A percentile compares a stretch with the other conserved stretches of the same genome.
Evolutionary conservation across 2,329 filamentous ascomycete species (phyloP).

Genomic region (Clarireedia hainanense): DNA sequence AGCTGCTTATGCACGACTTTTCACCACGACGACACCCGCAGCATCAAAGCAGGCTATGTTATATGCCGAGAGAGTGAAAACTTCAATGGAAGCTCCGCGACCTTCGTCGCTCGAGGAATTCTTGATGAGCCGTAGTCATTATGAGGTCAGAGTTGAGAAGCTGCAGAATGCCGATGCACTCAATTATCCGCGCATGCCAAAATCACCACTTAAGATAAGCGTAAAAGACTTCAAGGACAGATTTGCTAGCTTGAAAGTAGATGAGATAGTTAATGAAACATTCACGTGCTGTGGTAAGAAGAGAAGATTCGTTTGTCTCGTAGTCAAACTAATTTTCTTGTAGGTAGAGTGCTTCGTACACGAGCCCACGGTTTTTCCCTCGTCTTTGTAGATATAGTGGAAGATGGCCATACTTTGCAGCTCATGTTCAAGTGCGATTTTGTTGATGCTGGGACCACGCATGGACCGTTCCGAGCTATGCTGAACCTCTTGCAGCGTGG

Average conservation of each 20-base stretch:
- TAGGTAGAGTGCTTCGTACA: conserved; percentile 67
- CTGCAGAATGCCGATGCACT: conserved; percentile 41
- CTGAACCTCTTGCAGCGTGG: conserved; percentile 65
- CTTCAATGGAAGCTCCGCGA: background rate
- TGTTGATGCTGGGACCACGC: conserved; percentile 25
- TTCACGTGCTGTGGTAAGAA: conserved; percentile 17
- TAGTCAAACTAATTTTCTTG: background rate
- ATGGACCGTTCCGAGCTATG: conserved; percentile 48
- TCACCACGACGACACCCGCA: conserved; percentile 24
- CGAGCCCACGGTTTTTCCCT: conserved; percentile 60
- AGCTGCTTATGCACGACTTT: conserved; percentile 42
- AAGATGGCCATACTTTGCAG: conserved; percentile 66
- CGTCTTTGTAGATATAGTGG: conserved; percentile 73
- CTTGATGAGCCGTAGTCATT: background rate
- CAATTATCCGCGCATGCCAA: conserved; percentile 40
- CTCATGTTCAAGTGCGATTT: conserved; percentile 8
- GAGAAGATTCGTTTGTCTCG: background rate
- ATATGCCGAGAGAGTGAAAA: background rate
- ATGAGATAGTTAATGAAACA: background rate
- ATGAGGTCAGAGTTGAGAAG: conserved; percentile 34
- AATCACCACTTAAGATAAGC: background rate
- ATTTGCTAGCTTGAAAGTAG: background rate
- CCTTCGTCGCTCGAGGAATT: background rate
- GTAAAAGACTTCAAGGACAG: background rate
- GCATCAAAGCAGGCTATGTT: background rate